Conservation (phyloP, 257 asterid genomes). For the Apocynum venetum region DNA sequence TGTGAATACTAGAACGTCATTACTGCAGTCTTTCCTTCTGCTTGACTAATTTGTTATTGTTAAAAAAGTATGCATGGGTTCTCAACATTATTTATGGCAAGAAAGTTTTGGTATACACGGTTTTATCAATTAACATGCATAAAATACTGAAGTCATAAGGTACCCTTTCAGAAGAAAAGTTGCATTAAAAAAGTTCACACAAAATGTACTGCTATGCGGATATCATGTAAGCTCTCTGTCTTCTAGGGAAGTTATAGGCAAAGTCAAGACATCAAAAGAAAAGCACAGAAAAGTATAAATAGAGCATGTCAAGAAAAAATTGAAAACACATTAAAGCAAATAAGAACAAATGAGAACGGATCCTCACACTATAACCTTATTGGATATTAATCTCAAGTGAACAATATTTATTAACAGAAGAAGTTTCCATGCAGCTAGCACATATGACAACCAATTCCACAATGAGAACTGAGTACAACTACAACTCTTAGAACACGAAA, state of each 20-base stretch:
- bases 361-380: background rate
- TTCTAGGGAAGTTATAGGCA: background rate
- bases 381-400: background rate
- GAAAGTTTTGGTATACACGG: background rate
- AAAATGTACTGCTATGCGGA: background rate
- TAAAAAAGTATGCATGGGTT: background rate
- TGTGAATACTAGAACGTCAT: background rate
- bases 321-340: background rate
- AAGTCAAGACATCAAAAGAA: background rate
- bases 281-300: background rate
- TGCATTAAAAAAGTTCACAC: background rate
- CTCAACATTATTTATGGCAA: background rate
- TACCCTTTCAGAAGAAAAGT: background rate
- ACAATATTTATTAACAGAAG: background rate
- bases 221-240: no score
- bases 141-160: background rate
- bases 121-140: background rate
- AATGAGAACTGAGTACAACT: background rate
- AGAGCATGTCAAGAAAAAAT: background rate
- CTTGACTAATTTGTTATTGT: background rate
- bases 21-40: background rate
- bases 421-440: background rate
- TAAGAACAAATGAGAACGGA: background rate
- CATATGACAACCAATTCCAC: background rate
- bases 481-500: slow-evolving; percentile 2